Percentiles rank a stretch among this genome's conserved stretches.
These are phyloP conservation scores for Globisporangium paroecandrum DNA, from an alignment of 352 stramenopile species.

Conservation along the genomic window DNA sequence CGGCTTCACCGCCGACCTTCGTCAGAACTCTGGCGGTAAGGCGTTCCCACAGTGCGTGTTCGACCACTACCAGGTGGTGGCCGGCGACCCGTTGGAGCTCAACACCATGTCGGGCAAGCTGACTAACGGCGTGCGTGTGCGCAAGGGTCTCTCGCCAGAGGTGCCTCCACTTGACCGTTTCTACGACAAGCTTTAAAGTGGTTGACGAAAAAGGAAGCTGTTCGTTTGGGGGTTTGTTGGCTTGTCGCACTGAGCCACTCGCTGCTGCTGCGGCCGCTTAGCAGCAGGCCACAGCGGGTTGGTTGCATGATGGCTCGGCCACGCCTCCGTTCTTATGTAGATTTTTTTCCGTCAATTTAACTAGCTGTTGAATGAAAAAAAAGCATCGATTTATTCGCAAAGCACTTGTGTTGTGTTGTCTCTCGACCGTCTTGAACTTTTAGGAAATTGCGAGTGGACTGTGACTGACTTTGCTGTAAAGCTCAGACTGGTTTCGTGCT, in stretches of 20 bases:
- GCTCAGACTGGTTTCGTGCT: not conserved
- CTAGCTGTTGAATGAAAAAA: slow-evolving; percentile 20
- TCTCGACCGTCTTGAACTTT: too few relatives aligned
- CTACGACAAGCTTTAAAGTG: slow-evolving; percentile 99
- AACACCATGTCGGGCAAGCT: slow-evolving; percentile 95
- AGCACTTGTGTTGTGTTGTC: not conserved
- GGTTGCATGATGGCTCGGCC: not conserved
- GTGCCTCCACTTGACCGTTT: slow-evolving; percentile 98
- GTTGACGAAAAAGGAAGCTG: slow-evolving; percentile 12
- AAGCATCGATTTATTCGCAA: slow-evolving; percentile 19
- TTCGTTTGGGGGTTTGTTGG: slow-evolving; percentile 1
- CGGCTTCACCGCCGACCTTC: slow-evolving; percentile 98
- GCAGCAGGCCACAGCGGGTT: not conserved
- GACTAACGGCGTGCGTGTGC: slow-evolving; percentile 92
- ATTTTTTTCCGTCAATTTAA: slow-evolving; percentile 21
- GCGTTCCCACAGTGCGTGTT: slow-evolving; percentile 99
- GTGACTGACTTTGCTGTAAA: not conserved
- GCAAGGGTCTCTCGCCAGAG: slow-evolving; percentile 97
- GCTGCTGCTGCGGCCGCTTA: not conserved
- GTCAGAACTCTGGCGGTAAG: slow-evolving; percentile 98
- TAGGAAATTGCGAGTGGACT: too few relatives aligned
- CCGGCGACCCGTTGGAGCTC: slow-evolving; percentile 89
- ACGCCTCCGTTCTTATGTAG: slow-evolving; percentile 17
- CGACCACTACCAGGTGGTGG: slow-evolving; percentile 98
- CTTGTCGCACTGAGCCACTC: not conserved